Evolutionary conservation across 768 basidiomycete species (phyloP), one percentile per base, ranked within the genome.

Genomic region (Xerocomus spinulosus): DNA sequence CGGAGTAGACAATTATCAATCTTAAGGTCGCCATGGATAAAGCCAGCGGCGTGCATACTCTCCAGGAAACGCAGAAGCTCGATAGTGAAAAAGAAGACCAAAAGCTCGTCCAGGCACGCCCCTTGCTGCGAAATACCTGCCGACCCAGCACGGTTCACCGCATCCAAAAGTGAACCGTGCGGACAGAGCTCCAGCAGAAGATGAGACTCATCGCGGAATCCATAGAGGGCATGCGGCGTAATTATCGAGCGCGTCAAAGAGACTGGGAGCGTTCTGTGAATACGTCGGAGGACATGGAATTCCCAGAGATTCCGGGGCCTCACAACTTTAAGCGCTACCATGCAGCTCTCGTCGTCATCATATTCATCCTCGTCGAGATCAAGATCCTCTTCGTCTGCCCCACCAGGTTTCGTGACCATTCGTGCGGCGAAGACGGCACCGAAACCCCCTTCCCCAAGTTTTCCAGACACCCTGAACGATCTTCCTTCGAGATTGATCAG

Each of bases 1-100:
- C 96, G 83, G 9, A 98, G 73, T n/a, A 99, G 78, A 64, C 94
- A 96, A 70, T 99, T 99, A 70, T 99, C 96, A 66, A 98, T 96
- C 74, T 99, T 99, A 53, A 99, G 78, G 70, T 99, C 96, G 26
- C 96, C 95, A 60, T 99, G 96, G 56, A 99, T 89, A 71, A 98
- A 90, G 10, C 92, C 90, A 0, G 76, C 71, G 14, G 61, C 48
- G 64, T 98, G 96, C 64, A 97, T 79, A 15, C 77, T 83, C 61
- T 94, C 92, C 35, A 97, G 68, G 9, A 88, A 69, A 23, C 84
- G 83, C 32, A 97, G 68, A 6, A 98, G 79, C 66, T 98, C 96
- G 59, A 95, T 77, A 21, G 87, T 77, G 77, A 98, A 99, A 77
- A 98, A 99, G 63, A 95, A 79, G 36, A 92, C 92, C 44, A 98